Base-by-base conservation (phyloP, 2,329 filamentous ascomycete species). In the Hypoxylon sp. region DNA sequence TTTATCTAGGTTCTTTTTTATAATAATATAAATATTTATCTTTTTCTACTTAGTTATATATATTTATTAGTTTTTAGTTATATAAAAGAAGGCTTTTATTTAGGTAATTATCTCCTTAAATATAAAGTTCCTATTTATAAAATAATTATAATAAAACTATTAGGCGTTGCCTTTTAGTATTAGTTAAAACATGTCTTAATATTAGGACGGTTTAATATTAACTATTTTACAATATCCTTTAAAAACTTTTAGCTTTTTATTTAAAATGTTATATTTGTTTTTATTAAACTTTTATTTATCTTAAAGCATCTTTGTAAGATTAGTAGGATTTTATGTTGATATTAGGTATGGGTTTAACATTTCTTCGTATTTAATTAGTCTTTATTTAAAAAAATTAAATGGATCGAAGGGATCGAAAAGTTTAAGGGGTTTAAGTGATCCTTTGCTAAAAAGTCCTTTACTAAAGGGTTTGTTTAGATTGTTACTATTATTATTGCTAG, bases 121-220 rank as follows among this genome's bases (percentile, higher is more conserved):
- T 11, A 9, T 36, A 20, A 45, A 22, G n/a, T 8, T 24, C 16
- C 33, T 45, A 24, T 45, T n/a, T 14, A 9, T 22, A n/a, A 55
- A 22, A 33, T 55, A 55, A 45, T 55, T 45, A 55, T 12, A 55
- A 36, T 55, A 55, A 55, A 18, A 55, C 46, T 24, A 30, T 55
- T 14, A 36, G 4, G 3, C 12, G 8, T 33, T n/a, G 32, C 20
- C 33, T 33, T 32, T 54, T 45, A 54, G 33, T n/a, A 54, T 54
- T 8, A 18, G 44, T n/a, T 3, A 45, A 36, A n/a, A 33, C 22
- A n/a, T 36, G 7, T 55, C 18, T 8, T 46, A n/a, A 46, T 22
- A 46, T 46, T 55, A 26, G 16, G 8, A 3, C 12, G 2, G 4
- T 45, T 22, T 24, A 9, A 55, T 45, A 46, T 24, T 33, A 45